Base-by-base conservation (phyloP, 371 early-diverging fungal genomes). In the Mortierella polycephala region DNA sequence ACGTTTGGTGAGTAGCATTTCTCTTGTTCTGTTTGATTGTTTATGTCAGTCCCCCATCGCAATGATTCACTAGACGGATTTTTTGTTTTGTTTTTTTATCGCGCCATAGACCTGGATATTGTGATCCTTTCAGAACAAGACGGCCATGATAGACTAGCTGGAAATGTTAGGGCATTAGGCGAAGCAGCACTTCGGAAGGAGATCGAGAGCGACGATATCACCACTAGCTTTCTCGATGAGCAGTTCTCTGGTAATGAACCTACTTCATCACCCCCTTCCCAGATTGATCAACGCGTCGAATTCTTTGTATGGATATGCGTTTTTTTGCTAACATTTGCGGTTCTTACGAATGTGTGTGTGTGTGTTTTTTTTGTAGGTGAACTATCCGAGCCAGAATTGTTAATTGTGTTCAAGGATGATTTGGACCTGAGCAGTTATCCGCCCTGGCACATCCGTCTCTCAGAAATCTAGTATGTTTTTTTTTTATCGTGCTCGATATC, bases 371-470 rank as follows among this genome's bases (percentile, higher is more conserved):
- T 44, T 30, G 21, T 51, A 67, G 71, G 50, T 1, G 73, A 71
- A 16, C 69, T 85, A 23, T 81, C 90, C 0, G 89, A 90, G 53
- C 89, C 90, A 49, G 88, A 90, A 62, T 63, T 89, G 47, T 74
- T 88, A 75, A 83, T 90, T 59, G 77, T 89, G 30, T 87, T 84
- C 83, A 85, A 86, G 67, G 88, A 88, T 5, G 79, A 85, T 42
- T 82, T 88, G 74, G 88, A 89, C 71, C 74, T 90, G 71, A 85
- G 86, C 62, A 88, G 89, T 9, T 90, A 84, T 67, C 84, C 86
- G 41, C 90, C 90, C n/a, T 90, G 90, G 90, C 88, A 87, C 60
- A 82, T 88, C 44, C 83, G 85, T 49, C 71, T 85, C 44, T 89
- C 90, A 39, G 90, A 90, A 68, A 84, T 90, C 50, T 75, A 83